Conservation (phyloP, 2,329 filamentous ascomycete species). For the Hymenoscyphus occultus region DNA sequence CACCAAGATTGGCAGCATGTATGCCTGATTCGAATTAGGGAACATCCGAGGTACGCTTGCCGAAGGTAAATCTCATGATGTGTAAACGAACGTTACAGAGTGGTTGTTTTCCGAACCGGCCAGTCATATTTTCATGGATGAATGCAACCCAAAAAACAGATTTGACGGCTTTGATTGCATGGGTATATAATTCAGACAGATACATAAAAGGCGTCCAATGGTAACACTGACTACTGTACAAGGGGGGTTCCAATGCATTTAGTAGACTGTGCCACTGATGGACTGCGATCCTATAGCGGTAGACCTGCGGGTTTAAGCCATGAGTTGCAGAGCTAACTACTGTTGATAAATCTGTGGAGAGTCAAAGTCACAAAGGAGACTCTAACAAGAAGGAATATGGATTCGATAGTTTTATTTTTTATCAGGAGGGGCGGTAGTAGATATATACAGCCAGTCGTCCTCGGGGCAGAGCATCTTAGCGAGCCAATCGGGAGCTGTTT, state of each 20-base stretch:
- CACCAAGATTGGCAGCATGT: not conserved
- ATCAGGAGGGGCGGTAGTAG: not conserved
- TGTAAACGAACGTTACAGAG: not conserved
- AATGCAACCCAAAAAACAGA: not conserved
- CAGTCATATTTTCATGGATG: not conserved
- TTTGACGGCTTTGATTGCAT: not conserved
- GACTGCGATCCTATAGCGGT: too few relatives aligned
- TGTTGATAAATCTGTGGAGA: not conserved
- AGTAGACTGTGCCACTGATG: not conserved
- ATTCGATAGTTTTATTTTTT: not conserved
- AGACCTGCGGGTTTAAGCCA: too few relatives aligned
- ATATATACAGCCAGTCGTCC: not conserved
- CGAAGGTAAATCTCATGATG: not conserved
- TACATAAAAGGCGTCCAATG: not conserved
- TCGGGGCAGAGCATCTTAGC: not conserved
- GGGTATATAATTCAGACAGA: not conserved
- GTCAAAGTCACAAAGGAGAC: not conserved
- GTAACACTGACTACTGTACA: not conserved
- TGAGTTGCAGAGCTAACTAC: too few relatives aligned
- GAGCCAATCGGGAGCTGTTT: not conserved
- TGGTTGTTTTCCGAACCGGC: not conserved
- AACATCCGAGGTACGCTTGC: not conserved
- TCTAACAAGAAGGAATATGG: not conserved
- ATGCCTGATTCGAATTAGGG: not conserved
- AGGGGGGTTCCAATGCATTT: not conserved